Percentiles rank a stretch among this genome's conserved stretches.
Evolutionary conservation across 345 rosid species (phyloP).

Genomic region (Alliaria petiolata): DNA sequence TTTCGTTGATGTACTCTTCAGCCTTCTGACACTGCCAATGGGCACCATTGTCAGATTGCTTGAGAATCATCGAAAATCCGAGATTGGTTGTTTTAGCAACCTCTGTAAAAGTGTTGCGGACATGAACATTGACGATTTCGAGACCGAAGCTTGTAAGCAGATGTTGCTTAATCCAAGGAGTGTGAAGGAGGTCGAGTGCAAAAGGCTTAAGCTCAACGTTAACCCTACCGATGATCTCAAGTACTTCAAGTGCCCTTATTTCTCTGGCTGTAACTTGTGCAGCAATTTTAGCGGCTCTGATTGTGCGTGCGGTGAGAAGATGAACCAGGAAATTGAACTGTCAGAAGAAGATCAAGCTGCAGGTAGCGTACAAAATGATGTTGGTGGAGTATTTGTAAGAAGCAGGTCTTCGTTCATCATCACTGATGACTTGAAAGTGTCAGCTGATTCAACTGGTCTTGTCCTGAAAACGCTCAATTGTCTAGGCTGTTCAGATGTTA

Average conservation of each 20-base stretch:
- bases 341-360: neutral
- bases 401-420: slow-evolving; percentile 8
- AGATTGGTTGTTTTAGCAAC: slow-evolving; percentile 14
- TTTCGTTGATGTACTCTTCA: slow-evolving; percentile 16
- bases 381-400: neutral
- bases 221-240: slow-evolving; percentile 5
- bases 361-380: neutral
- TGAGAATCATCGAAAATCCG: neutral
- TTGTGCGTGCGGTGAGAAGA: neutral
- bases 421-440: slow-evolving; percentile 11
- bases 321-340: neutral
- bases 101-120: slow-evolving; percentile 8
- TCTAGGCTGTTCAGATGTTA: slow-evolving; percentile 8
- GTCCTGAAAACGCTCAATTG: neutral
- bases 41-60: slow-evolving; percentile 12
- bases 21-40: slow-evolving; percentile 11
- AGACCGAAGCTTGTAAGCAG: neutral
- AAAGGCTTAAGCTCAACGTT: slow-evolving; percentile 12
- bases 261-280: neutral
- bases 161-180: slow-evolving; percentile 17
- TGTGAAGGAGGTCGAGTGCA: neutral
- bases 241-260: neutral
- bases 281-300: neutral
- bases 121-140: neutral
- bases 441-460: neutral